Evolutionary conservation across 192 early-diverging fungal genomes (phyloP), one percentile per base, ranked within the genome.

Genomic region (Podila clonocystis): DNA sequence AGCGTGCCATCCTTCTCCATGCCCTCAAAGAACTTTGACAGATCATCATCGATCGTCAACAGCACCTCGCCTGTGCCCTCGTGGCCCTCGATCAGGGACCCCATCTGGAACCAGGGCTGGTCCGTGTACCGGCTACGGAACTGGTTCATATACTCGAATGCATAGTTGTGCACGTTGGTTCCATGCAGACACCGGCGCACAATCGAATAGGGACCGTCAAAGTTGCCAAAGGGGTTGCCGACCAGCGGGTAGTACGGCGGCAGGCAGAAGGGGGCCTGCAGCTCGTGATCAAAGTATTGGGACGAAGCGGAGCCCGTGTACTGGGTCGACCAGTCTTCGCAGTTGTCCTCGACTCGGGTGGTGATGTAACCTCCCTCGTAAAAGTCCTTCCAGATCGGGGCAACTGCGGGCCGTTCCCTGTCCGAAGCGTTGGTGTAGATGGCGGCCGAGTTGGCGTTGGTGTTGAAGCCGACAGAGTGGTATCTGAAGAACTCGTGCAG

Each of bases 341-440:
- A 90, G 3, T 83, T 75, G 30, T 85, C 77, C 61, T 90, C 85
- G 9, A 87, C 70, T 0, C 85, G 82, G 9, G 86, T 82, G 0
- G 89, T 87, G 29, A 90, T 83, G 34, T 87, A 90, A 0, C 89
- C 89, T 3, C 78, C 84, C 49, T 90, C 86, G 28, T 84, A 67
- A 58, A 83, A 90, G 52, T 90, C 79, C 29, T 86, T 88, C 89
- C 89, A 90, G 57, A 90, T 83, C 0, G 89, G 89, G 8, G 84
- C 69, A 8, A 24, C 33, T 26, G 75, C 30, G 19, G 75, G 68
- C 13, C 66, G 45, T 9, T 22, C 30, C 0, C 11, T 4, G 26
- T 78, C 41, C 0, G 69, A 30, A 20, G 74, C 58, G 26, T 87
- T 86, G 22, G 79, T 67, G 63, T 84, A 90, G 48, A 87, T 70